A percentile compares a stretch with the other conserved stretches of the same genome.
These are phyloP conservation scores for Postia placenta DNA, from an alignment of 768 basidiomycete species.

Conservation along the genomic window DNA sequence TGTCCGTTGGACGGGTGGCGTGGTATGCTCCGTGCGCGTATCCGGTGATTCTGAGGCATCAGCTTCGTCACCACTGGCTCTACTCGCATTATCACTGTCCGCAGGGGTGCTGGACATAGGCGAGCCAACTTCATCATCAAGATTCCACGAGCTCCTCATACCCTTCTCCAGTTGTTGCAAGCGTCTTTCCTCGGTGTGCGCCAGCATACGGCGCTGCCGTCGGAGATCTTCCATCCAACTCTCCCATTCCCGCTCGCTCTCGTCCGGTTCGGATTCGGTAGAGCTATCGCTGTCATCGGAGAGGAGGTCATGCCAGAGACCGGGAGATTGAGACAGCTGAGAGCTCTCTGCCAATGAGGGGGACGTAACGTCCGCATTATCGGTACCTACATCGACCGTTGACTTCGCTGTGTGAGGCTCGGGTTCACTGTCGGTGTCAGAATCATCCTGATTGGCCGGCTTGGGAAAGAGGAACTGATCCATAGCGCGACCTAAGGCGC, in stretches of 20 bases:
- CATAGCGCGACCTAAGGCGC: slow-evolving; percentile 50
- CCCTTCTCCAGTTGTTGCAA: slow-evolving; percentile 2
- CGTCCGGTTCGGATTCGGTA: slow-evolving; percentile 17
- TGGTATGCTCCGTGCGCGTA: slow-evolving; percentile 1
- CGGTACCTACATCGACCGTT: slow-evolving; percentile 10
- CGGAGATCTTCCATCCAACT: slow-evolving; percentile 59
- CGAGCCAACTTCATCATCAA: slow-evolving; percentile 1
- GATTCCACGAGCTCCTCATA: not conserved
- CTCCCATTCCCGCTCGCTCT: slow-evolving; percentile 60
- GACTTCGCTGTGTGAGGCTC: slow-evolving; percentile 14
- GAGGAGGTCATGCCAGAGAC: slow-evolving; percentile 10
- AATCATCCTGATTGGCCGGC: slow-evolving; percentile 8
- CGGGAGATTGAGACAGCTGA: not conserved
- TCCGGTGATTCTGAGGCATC: not conserved
- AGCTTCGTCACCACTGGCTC: not conserved
- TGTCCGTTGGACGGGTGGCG: slow-evolving; percentile 6
- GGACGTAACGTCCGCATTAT: slow-evolving; percentile 12
- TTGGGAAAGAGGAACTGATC: slow-evolving; percentile 28
- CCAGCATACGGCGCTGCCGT: slow-evolving; percentile 30
- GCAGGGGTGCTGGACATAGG: slow-evolving; percentile 3
- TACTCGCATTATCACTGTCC: not conserved
- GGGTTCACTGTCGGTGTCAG: slow-evolving; percentile 7
- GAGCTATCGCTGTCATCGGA: slow-evolving; percentile 34
- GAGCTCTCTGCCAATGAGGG: slow-evolving; percentile 3
- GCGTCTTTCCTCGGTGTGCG: slow-evolving; percentile 6